Percentiles rank a stretch among this genome's conserved stretches.
Conservation (phyloP, 169 alveolate genomes). For the Besnoitia besnoiti region DNA sequence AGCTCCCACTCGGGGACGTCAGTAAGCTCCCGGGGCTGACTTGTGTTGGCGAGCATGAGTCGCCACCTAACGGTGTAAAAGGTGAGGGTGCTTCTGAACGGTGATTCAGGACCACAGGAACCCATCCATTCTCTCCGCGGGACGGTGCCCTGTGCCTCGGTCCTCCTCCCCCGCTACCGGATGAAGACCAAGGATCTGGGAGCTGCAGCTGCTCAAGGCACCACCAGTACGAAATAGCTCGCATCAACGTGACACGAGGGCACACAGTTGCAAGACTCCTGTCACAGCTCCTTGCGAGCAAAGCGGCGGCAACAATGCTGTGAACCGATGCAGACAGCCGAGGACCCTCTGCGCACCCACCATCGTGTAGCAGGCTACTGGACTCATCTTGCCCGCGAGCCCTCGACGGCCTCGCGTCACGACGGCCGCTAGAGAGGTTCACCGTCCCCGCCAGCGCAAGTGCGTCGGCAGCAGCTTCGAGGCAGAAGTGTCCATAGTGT, state of each 20-base stretch:
- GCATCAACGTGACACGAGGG: background rate
- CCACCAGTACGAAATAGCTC: conserved; percentile 34
- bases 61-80: background rate
- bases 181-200: conserved; percentile 2
- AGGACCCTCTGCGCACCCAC: no score
- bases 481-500: no score
- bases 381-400: no score
- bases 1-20: background rate
- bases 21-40: background rate
- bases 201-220: conserved; percentile 10
- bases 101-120: background rate
- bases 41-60: background rate
- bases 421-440: no score
- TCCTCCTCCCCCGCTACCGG: background rate
- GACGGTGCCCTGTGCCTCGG: background rate
- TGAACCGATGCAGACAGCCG: background rate
- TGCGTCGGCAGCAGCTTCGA: no score
- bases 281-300: background rate
- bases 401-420: no score
- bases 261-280: background rate
- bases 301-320: background rate
- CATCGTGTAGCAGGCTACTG: no score
- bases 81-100: background rate
- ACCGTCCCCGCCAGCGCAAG: no score
- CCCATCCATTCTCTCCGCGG: background rate